Conservation (phyloP, 805 yeast species). For the Saccharomycopsis sp. region DNA sequence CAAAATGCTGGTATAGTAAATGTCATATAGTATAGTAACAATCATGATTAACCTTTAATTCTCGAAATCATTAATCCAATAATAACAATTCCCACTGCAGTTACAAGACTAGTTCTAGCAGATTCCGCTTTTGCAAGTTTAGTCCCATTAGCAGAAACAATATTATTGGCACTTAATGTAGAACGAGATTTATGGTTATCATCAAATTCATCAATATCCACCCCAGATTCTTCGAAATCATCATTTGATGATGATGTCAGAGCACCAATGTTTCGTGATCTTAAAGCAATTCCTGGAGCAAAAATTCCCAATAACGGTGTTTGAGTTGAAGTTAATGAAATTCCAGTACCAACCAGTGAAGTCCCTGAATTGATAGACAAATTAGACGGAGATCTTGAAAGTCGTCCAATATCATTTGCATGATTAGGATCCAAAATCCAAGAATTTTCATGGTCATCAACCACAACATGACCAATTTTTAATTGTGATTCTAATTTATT, state of each 20-base stretch:
- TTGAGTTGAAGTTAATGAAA: not conserved
- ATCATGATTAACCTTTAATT: too few species aligned
- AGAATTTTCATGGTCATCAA: too few species aligned
- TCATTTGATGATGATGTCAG: not conserved
- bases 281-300: conserved; percentile 2
- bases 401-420: too few species aligned
- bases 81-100: conserved; percentile 13
- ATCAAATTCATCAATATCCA: conserved; percentile 5
- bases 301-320: conserved; percentile 10
- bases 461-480: too few species aligned
- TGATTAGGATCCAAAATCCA: too few species aligned
- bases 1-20: not conserved
- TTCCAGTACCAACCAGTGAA: not conserved
- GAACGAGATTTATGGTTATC: not conserved
- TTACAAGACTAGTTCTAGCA: conserved; percentile 6
- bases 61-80: conserved; percentile 12
- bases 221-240: conserved; percentile 1
- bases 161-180: not conserved
- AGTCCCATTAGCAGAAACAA: not conserved
- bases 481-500: not conserved
- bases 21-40: too few species aligned
- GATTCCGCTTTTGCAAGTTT: conserved; percentile 1
- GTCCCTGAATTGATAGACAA: not conserved
- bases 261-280: not conserved
- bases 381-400: conserved; percentile 7